Conservation (phyloP, 495 filamentous ascomycete species). For the Podospora pseudocomata region DNA sequence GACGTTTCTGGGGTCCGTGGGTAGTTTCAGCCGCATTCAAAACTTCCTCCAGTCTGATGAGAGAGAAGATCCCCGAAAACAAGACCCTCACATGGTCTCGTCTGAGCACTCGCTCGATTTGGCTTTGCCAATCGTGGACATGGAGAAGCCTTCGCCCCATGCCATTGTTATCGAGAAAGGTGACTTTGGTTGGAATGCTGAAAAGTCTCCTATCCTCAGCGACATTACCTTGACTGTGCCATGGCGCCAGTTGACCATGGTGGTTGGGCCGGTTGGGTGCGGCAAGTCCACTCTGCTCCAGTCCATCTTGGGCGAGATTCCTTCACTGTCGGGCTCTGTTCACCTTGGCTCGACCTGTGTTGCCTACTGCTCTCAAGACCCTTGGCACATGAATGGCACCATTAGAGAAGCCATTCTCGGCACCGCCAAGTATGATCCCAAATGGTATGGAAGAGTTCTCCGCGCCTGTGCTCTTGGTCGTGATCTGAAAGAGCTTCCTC, state of each 20-base stretch:
- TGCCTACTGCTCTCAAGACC: conserved; percentile 33
- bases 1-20: conserved; percentile 50
- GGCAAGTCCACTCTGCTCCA: conserved; percentile 60
- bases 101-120: background rate
- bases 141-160: conserved; percentile 12
- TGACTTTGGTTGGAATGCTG: conserved; percentile 50
- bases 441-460: conserved; percentile 42
- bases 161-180: conserved; percentile 45
- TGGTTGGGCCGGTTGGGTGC: conserved; percentile 58
- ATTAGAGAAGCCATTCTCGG: conserved; percentile 39
- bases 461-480: conserved; percentile 34
- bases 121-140: background rate
- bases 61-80: conserved; percentile 22
- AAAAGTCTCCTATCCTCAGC: conserved; percentile 43
- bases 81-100: background rate
- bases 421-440: conserved; percentile 24
- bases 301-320: conserved; percentile 55
- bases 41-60: conserved; percentile 49
- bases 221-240: conserved; percentile 41
- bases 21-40: conserved; percentile 59
- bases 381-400: conserved; percentile 38
- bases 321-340: conserved; percentile 35
- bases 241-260: conserved; percentile 38
- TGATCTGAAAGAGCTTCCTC: conserved; percentile 35
- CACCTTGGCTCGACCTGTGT: conserved; percentile 23